These are phyloP conservation scores for Hypomontagnella submonticulosa DNA, from an alignment of 495 filamentous ascomycete species.

Conservation along the genomic window DNA sequence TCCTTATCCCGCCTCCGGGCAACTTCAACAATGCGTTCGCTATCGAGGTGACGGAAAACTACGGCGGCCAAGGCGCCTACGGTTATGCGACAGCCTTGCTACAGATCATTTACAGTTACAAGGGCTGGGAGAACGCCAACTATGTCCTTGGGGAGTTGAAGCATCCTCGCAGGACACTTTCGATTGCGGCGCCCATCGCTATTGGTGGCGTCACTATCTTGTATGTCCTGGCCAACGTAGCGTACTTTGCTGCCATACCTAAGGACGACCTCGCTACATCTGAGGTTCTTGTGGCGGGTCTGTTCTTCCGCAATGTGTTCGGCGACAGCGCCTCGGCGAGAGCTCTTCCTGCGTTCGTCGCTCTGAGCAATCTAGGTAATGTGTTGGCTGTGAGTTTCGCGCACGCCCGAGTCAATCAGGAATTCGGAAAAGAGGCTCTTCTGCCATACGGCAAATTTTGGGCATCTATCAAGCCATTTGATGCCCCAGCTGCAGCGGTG, in stretches of 20 bases:
- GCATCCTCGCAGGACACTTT: constrained; percentile 70
- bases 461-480: constrained; percentile 73
- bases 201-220: constrained; percentile 69
- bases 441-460: constrained; percentile 70
- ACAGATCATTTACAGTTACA: constrained; percentile 75
- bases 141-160: constrained; percentile 70
- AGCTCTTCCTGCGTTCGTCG: constrained; percentile 75
- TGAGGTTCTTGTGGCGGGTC: constrained; percentile 69
- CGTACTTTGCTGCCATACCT: constrained; percentile 76
- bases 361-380: constrained; percentile 77
- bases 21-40: constrained; percentile 76
- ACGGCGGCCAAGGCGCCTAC: constrained; percentile 67
- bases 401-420: constrained; percentile 72
- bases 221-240: constrained; percentile 77
- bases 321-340: constrained; percentile 65
- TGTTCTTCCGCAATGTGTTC: constrained; percentile 76
- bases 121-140: constrained; percentile 72
- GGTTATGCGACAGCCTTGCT: constrained; percentile 71
- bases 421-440: constrained; percentile 73
- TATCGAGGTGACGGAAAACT: constrained; percentile 50
- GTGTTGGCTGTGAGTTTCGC: constrained; percentile 76
- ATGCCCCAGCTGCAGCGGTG: constrained; percentile 61
- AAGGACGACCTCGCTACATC: constrained; percentile 70
- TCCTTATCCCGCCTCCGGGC: constrained; percentile 65
- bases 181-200: constrained; percentile 71